Evolutionary conservation across 1,139 yeast species (phyloP).

Genomic region (Debaryomyces robertsiae): DNA sequence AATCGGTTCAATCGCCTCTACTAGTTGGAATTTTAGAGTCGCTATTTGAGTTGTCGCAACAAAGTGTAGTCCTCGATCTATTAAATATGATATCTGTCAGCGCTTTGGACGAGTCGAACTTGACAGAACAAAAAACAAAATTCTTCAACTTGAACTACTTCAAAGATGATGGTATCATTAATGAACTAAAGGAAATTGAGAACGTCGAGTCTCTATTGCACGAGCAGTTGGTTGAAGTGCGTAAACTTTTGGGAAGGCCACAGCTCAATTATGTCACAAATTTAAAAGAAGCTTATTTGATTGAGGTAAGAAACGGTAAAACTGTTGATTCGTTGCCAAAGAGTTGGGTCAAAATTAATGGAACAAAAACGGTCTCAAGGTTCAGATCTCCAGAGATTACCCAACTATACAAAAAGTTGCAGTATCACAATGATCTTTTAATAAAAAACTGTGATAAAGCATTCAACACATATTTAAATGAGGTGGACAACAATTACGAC

Average conservation of each 20-base stretch:
- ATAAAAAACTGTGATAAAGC: conserved; percentile 56
- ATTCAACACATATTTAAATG: conserved; percentile 53
- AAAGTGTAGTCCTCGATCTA: conserved; percentile 31
- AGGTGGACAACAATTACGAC: conserved; percentile 50
- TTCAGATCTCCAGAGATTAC: conserved; percentile 66
- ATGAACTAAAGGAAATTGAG: conserved; percentile 45
- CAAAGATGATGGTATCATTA: conserved; percentile 43
- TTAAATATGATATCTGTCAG: conserved; percentile 59
- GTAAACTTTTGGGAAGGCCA: conserved; percentile 56
- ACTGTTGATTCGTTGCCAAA: conserved; percentile 59
- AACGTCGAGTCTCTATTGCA: conserved; percentile 48
- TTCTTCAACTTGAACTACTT: conserved; percentile 54
- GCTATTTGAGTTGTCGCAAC: conserved; percentile 21
- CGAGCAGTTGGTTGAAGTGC: conserved; percentile 51
- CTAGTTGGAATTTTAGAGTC: conserved; percentile 26
- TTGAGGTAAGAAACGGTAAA: conserved; percentile 69
- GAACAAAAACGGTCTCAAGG: conserved; percentile 71
- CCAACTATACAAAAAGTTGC: conserved; percentile 54
- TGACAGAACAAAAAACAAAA: conserved; percentile 47
- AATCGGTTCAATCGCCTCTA: conserved; percentile 23
- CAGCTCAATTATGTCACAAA: conserved; percentile 57
- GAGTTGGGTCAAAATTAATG: conserved; percentile 75
- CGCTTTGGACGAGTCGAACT: conserved; percentile 53
- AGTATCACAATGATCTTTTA: conserved; percentile 65
- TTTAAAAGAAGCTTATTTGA: conserved; percentile 65